Evolutionary conservation across 2,329 filamentous ascomycete species (phyloP), one percentile per base, ranked within the genome.

Genomic region (Rugonectria rugulosa): DNA sequence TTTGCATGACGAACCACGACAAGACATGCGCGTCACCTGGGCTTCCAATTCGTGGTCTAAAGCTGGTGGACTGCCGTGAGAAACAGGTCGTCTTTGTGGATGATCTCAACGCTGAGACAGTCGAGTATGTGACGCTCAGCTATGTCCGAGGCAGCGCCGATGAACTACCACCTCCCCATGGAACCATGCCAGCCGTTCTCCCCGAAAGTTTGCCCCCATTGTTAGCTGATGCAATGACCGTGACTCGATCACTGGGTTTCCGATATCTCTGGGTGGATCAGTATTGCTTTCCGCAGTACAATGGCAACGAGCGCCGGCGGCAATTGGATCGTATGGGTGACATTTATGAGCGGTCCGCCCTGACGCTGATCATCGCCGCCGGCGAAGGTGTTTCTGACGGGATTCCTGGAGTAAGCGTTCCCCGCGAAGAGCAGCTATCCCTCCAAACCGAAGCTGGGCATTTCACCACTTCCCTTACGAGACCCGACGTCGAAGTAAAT

Each of bases 211-310:
- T 74, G 2, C 70, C 72, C 9, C 57, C 63, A 15, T 51, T 75
- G 9, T 64, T 75, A 29, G 52, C 61, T 6, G 74, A 76, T 51
- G 71, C 74, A 12, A 67, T 76, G 38, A 48, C 64, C 2, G 57
- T 74, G 5, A 70, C 72, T 12, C 57, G 45, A 24, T 61, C 63
- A 15, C 64, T 76, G 21, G 74, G 72, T 6, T 72, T 68, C 12
- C 71, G 65, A 19, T 75, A 75, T 58, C 63, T 76, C 27, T 76
- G 73, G 72, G 67, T 76, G 7, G 72, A 76, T 45, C 68, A 65
- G 10, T 73, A 70, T 48, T 76, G 74, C 51, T 66, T 73, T 21
- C 63, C 68, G 2, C 67, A 68, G 49, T 66, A 64, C 17, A 64
- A 65, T n/a, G 57, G 56, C 2, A 41, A 58, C n/a, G 67, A 68